phyloP scores from a whole-genome alignment of 805 yeast genomes.

The Saccharomycopsis babjevae region DNA sequence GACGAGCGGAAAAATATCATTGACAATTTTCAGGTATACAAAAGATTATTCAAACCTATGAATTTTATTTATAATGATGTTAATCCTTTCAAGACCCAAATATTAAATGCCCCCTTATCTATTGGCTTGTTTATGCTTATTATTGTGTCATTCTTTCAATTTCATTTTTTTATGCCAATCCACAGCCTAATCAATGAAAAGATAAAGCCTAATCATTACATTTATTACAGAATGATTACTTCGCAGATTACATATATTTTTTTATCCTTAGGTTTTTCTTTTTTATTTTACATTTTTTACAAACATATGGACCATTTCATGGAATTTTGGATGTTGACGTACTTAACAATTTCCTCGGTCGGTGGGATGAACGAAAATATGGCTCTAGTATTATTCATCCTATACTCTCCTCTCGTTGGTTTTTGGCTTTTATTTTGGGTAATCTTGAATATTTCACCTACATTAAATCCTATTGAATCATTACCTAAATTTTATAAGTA shows the following conservation, averaged over 20 bases:
- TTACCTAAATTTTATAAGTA: conserved; percentile 30
- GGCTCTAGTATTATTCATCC: conserved; percentile 37
- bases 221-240: conserved; percentile 37
- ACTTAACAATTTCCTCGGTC: conserved; percentile 52
- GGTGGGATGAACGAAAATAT: conserved; percentile 58
- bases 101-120: conserved; percentile 49
- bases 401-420: conserved; percentile 54
- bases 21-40: background rate
- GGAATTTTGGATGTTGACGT: conserved; percentile 54
- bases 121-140: conserved; percentile 61
- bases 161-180: conserved; percentile 42
- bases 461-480: conserved; percentile 44
- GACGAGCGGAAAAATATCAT: background rate
- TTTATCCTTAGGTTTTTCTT: conserved; percentile 42
- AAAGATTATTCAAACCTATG: conserved; percentile 6
- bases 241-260: conserved; percentile 42
- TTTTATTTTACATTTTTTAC: conserved; percentile 34
- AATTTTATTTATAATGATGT: conserved; percentile 29
- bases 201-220: conserved; percentile 31
- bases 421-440: conserved; percentile 30
- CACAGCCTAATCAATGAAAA: conserved; percentile 36
- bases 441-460: conserved; percentile 47
- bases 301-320: conserved; percentile 57
- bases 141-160: conserved; percentile 59
- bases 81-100: conserved; percentile 40